Percentiles rank a stretch among this genome's conserved stretches.
Evolutionary conservation across 768 basidiomycete genomes (phyloP).

Genomic region (Hericium rajendrae): DNA sequence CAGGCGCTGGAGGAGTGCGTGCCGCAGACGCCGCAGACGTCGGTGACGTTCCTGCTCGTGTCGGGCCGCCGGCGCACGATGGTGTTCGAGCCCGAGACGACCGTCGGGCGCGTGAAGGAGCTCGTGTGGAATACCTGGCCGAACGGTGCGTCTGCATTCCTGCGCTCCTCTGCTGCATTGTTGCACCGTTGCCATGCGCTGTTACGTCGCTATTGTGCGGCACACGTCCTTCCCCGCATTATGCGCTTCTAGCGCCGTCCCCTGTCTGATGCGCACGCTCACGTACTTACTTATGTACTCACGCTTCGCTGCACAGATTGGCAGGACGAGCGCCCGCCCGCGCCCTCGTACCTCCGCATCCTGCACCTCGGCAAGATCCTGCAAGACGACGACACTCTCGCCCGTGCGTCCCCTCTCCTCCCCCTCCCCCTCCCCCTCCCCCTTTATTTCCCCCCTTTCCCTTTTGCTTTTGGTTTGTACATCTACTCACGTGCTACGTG

Average conservation of each 20-base stretch:
- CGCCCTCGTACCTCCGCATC: slow-evolving; percentile 67
- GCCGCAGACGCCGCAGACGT: slow-evolving; percentile 55
- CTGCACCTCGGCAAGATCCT: slow-evolving; percentile 71
- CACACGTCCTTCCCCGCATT: too few species aligned
- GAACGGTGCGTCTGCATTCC: slow-evolving; percentile 35
- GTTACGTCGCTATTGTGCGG: too few species aligned
- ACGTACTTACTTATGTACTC: not conserved
- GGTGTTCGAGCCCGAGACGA: slow-evolving; percentile 66
- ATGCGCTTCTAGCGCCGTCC: not conserved
- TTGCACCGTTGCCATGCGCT: not conserved
- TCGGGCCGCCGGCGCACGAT: slow-evolving; percentile 61
- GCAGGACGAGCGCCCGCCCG: slow-evolving; percentile 71
- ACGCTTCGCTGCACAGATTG: slow-evolving; percentile 39
- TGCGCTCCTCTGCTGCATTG: slow-evolving; percentile 2
- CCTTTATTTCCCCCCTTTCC: too few species aligned
- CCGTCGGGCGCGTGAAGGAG: slow-evolving; percentile 73
- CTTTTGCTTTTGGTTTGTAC: too few species aligned
- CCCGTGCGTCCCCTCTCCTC: slow-evolving; percentile 34
- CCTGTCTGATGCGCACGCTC: not conserved
- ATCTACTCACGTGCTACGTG: not conserved
- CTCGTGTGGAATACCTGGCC: slow-evolving; percentile 81
- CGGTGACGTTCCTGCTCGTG: slow-evolving; percentile 63
- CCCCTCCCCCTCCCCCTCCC: slow-evolving; percentile 1
- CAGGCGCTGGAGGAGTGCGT: slow-evolving; percentile 15
- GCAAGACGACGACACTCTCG: slow-evolving; percentile 75